These are phyloP conservation scores for Lindgomyces ingoldianus DNA, from an alignment of 495 filamentous ascomycete genomes.

Conservation along the genomic window DNA sequence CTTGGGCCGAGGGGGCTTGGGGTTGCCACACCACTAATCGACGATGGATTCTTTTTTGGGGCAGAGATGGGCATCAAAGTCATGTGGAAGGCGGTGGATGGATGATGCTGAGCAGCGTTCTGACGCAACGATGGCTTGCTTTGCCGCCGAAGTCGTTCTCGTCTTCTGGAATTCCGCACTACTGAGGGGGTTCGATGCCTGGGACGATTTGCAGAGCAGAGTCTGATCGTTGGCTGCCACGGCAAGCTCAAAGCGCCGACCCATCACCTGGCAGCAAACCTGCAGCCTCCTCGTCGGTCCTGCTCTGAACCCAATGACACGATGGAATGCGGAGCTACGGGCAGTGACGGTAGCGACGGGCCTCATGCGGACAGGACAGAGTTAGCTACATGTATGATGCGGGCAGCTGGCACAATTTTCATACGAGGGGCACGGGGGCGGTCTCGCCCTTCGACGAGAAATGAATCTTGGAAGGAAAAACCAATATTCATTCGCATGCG, in stretches of 20 bases:
- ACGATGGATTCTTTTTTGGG: slow-evolving; percentile 9
- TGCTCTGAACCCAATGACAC: slow-evolving; percentile 6
- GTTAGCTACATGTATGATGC: slow-evolving; percentile 15
- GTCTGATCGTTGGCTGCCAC: slow-evolving; percentile 15
- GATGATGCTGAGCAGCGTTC: slow-evolving; percentile 16
- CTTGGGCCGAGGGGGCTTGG: slow-evolving; percentile 16
- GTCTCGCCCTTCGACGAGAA: not conserved
- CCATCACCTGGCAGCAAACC: slow-evolving; percentile 3
- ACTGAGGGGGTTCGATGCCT: not conserved
- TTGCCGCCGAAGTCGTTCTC: slow-evolving; percentile 16
- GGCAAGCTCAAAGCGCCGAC: not conserved
- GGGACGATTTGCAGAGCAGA: slow-evolving; percentile 17
- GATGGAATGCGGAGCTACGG: slow-evolving; percentile 20
- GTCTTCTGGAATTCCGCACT: not conserved
- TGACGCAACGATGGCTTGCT: slow-evolving; percentile 17
- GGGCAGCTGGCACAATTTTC: slow-evolving; percentile 17
- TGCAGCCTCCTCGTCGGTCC: not conserved
- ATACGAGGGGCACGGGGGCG: slow-evolving; percentile 17
- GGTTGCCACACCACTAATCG: slow-evolving; percentile 23
- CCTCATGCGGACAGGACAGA: slow-evolving; percentile 3
- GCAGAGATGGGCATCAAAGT: slow-evolving; percentile 16
- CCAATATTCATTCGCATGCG: not conserved
- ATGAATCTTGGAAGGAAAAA: not conserved
- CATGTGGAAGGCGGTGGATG: slow-evolving; percentile 11
- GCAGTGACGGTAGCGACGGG: slow-evolving; percentile 13